Evolutionary conservation across 768 basidiomycete genomes (phyloP), one percentile per base, ranked within the genome.

Genomic region (Xanthoconium stramineum): DNA sequence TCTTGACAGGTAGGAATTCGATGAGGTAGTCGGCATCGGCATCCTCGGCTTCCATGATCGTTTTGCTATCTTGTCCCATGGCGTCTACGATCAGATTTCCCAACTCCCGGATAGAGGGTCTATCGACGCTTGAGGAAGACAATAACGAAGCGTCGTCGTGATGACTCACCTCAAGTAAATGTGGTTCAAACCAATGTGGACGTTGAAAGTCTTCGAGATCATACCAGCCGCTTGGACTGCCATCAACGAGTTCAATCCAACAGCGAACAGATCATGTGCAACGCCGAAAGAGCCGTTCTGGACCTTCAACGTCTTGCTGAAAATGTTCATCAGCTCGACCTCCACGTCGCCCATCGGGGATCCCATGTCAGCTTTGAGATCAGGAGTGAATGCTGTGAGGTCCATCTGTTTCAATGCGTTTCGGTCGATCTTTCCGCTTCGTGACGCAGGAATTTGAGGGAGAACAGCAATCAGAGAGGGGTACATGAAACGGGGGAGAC

Each of bases 401-500:
- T 68, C 65, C 62, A 70, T 65, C 50, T 65, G 58, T 33, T 65
- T 69, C 55, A 69, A 48, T 6, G 69, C 56, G 6, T 64, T 67
- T 14, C 68, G 51, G 50, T 69, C 68, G 20, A 69, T 66, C 62
- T 69, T 69, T 19, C 68, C 68, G 14, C 60, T 68, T 11, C 61
- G 62, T 24, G 66, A 70, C 8, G 63, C 24, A 2, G 68, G 68
- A 3, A 69, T 49, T 13, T 60, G 46, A 45, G 62, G 56, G 19
- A 69, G 66, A 24, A 61, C 57, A 13, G 66, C 65, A 24, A 70
- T 58, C 28, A 69, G 63, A 4, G 68, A 68, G 11, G 68, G 68
- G 52, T 69, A 68, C 68, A 69, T 69, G 57, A 70, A 69, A 9
- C 68, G 64, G n/a, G 68, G 68, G 3, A 69, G 64, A 6, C 68